Conservation (phyloP, 202 grass and related monocot genomes). For the Brachypodium distachyon region DNA sequence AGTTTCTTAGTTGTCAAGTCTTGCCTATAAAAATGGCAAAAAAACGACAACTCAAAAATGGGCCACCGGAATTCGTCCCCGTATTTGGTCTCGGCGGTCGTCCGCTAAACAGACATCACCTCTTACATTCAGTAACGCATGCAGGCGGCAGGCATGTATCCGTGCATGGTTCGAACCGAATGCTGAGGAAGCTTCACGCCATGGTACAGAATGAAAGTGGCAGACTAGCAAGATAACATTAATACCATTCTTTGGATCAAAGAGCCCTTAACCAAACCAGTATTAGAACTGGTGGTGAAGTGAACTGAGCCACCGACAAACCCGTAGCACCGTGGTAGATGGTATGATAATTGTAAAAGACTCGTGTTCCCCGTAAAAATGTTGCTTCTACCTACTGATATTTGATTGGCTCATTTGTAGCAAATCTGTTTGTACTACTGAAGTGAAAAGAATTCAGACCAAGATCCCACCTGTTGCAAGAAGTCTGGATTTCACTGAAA, state of each 20-base stretch:
- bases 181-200: neutral
- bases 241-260: neutral
- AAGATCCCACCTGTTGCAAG: neutral
- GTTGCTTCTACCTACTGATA: neutral
- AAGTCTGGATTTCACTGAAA: constrained; percentile 14
- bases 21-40: too few species aligned
- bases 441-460: neutral
- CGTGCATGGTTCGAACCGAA: neutral
- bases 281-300: neutral
- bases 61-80: too few species aligned
- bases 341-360: too few species aligned
- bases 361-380: too few species aligned
- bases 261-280: neutral
- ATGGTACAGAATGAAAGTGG: neutral
- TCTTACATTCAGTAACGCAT: too few species aligned
- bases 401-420: neutral
- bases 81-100: too few species aligned
- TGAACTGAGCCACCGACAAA: neutral
- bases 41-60: too few species aligned
- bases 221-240: neutral
- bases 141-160: too few species aligned
- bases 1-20: too few species aligned
- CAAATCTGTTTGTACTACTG: neutral
- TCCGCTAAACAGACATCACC: too few species aligned
- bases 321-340: neutral